Base-by-base conservation (phyloP, 768 basidiomycete species). In the Lentinula raphanica region DNA sequence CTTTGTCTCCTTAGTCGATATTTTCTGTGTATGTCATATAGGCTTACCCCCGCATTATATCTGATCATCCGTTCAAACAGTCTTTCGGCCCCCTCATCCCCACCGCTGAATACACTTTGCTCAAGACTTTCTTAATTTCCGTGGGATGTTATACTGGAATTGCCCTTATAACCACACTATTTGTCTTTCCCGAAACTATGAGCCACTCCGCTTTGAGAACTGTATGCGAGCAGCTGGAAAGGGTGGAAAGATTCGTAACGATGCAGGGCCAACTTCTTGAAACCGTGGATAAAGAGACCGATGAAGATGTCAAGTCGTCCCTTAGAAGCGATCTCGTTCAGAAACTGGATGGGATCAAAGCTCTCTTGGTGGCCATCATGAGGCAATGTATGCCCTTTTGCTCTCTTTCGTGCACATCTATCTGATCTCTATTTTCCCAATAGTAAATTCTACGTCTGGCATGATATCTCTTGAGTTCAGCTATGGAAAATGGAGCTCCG, bases 181-280 rank as follows among this genome's bases (percentile, higher is more conserved):
- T 82, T 54, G 68, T 83, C 51, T 85, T 84, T 66, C 84, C 84
- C 6, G 75, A 80, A 62, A 75, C 80, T 0, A 68, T 83, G 53
- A 76, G 78, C 58, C 77, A 80, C 56, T 63, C 71, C 3, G 69
- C 69, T 36, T 66, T 80, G 45, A 64, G 61, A 19, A 66, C 62
- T 9, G 56, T 69, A n/a, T 64, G 67, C 3, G 65, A 55, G 12
- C 69, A 75, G 32, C 63, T 77, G 1, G 63, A 64, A 19, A 64
- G 69, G 27, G 45, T 74, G 5, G 62, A 68, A 54, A 35, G 49
- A 21, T 58, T 76, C 8, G 51, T 77, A 1, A 66, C 66, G 9
- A 59, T 71, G 35, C 76, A 77, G 58, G 71, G 73, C 12, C 65
- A 50, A 12, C 64, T 65, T 17, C 40, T 69, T 17, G 32, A 40